Evolutionary conservation across 768 basidiomycete genomes (phyloP).

Genomic region (Suillus placidus): DNA sequence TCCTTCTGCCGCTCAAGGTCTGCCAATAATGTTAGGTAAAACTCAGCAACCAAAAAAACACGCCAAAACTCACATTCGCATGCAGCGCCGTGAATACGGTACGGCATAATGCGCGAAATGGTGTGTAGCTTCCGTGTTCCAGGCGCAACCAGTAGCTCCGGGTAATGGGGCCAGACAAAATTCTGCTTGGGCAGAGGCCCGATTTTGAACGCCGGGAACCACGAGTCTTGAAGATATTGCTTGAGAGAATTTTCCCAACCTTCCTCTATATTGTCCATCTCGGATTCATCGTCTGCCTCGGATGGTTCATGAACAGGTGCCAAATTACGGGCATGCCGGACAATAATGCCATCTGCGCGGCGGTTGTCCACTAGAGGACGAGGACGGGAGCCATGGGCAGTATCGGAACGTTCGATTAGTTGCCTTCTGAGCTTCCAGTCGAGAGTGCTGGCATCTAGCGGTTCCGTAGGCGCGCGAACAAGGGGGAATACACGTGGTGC

Average conservation of each 20-base stretch:
- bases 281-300: not conserved
- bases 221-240: slow-evolving; percentile 13
- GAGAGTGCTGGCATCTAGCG: not conserved
- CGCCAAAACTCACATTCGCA: slow-evolving; percentile 2
- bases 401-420: not conserved
- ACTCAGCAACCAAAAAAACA: not conserved
- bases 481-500: not conserved
- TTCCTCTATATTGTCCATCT: not conserved
- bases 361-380: not conserved
- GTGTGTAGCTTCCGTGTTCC: slow-evolving; percentile 14
- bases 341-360: not conserved
- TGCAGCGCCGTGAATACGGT: not conserved
- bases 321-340: not conserved
- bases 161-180: slow-evolving; percentile 15
- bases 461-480: not conserved
- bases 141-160: not conserved
- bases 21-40: not conserved
- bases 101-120: slow-evolving; percentile 10
- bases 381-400: not conserved
- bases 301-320: too few relatives aligned
- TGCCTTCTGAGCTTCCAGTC: not conserved
- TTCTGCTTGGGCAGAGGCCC: not conserved
- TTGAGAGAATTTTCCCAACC: not conserved
- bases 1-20: not conserved
- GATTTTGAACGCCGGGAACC: slow-evolving; percentile 18